Evolutionary conservation across 352 stramenopile genomes (phyloP).

Genomic region (Pythium scleroteichum): DNA sequence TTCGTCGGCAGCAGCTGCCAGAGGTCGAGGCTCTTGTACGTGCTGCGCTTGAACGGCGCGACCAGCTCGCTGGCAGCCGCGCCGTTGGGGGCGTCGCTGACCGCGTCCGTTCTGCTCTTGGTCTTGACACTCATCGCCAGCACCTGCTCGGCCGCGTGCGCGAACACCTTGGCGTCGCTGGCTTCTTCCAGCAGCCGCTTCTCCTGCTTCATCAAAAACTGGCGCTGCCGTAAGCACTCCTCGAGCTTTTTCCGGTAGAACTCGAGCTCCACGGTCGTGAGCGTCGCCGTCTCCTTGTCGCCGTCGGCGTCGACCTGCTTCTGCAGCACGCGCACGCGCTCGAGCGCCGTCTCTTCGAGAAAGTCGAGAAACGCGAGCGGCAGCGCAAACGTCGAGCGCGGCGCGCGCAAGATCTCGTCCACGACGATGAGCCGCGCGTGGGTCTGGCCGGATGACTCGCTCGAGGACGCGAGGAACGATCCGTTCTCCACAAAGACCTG

Average conservation of each 20-base stretch:
- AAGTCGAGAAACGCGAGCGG: constrained; percentile 76
- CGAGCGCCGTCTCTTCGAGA: constrained; percentile 62
- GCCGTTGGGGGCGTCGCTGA: neutral
- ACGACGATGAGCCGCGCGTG: constrained; percentile 60
- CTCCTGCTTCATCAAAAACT: constrained; percentile 79
- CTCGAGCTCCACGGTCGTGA: constrained; percentile 51
- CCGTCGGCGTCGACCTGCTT: constrained; percentile 39
- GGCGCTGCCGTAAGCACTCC: constrained; percentile 74
- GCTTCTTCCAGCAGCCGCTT: constrained; percentile 60
- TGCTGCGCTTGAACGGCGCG: constrained; percentile 83
- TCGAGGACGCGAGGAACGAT: constrained; percentile 52
- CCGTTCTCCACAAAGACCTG: constrained; percentile 62
- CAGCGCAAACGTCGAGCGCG: constrained; percentile 69
- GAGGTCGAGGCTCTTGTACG: constrained; percentile 74
- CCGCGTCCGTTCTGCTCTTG: constrained; percentile 12
- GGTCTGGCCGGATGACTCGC: constrained; percentile 29
- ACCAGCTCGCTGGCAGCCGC: constrained; percentile 32
- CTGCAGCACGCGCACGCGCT: constrained; percentile 52
- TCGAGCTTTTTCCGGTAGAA: constrained; percentile 70
- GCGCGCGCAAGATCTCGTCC: constrained; percentile 79
- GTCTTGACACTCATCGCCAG: constrained; percentile 16
- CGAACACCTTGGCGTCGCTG: constrained; percentile 43
- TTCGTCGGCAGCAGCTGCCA: constrained; percentile 86
- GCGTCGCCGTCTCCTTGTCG: constrained; percentile 30
- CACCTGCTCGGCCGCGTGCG: constrained; percentile 19